These are phyloP conservation scores for Kurtzmaniella quercitrusa DNA, from an alignment of 1,139 yeast species.

Conservation along the genomic window DNA sequence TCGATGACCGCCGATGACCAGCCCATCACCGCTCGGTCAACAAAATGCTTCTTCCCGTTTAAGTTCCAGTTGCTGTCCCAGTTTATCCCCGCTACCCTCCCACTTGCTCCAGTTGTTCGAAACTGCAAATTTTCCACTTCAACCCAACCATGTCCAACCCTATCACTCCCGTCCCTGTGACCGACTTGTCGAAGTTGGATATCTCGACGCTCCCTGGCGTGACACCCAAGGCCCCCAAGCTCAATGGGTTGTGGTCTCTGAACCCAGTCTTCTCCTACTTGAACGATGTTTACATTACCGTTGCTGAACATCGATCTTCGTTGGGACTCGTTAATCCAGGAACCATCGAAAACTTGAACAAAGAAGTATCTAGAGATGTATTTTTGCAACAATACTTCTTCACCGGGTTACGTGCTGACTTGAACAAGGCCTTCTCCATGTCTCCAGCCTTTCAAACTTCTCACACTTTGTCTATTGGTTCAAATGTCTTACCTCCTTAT, in stretches of 20 bases:
- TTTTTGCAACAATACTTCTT: conserved; percentile 86
- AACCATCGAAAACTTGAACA: conserved; percentile 86
- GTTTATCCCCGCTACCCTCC: neutral
- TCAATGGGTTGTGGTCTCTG: conserved; percentile 68
- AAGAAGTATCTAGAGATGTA: conserved; percentile 91
- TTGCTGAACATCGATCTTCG: conserved; percentile 75
- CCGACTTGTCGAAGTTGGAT: conserved; percentile 50
- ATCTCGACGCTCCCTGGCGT: conserved; percentile 58
- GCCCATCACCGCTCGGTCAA: too few species aligned
- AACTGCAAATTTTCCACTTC: conserved; percentile 1
- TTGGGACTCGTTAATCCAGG: conserved; percentile 90
- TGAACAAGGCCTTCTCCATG: conserved; percentile 86
- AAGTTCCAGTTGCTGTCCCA: neutral
- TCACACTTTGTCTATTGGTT: conserved; percentile 89
- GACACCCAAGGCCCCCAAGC: conserved; percentile 45
- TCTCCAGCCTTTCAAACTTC: conserved; percentile 97
- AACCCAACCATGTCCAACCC: conserved; percentile 9
- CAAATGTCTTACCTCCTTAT: conserved; percentile 83
- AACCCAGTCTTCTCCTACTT: conserved; percentile 82
- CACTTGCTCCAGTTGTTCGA: neutral
- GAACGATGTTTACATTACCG: conserved; percentile 69
- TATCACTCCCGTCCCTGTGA: conserved; percentile 34
- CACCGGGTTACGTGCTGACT: conserved; percentile 95
- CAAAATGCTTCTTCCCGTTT: too few species aligned
- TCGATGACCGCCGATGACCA: too few species aligned